Base-by-base conservation (phyloP, 805 yeast species). In the Spathaspora passalidarum region DNA sequence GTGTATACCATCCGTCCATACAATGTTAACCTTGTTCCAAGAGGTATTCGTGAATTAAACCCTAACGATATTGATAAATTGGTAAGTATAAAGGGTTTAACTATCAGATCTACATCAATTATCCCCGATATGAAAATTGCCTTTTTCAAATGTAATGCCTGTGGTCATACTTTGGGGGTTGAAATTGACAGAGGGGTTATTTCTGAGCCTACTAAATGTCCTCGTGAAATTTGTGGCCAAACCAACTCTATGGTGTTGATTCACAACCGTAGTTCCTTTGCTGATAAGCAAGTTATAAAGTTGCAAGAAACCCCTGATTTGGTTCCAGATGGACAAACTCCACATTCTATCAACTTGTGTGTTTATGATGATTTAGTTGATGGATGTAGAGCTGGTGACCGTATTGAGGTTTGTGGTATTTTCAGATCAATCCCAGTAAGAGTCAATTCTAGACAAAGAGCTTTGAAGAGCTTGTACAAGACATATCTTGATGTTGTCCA, bases 41-140 rank as follows among this genome's bases (percentile, higher is more conserved):
- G 73, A 49, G 97, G 96, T 42, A 87, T 91, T 88, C 81, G 98
- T 54, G 97, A 91, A 51, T 70, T 91, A 53, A 91, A 92, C 57
- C 98, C 98, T 4, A 83, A 82, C 50, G 98, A 91, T 65, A 92
- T 94, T 51, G 99, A 94, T 67, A 91, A 92, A 61, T 75, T 94
- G 48, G 96, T 94, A 8, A 79, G 88, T 42, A 82, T 94, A 46
- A 94, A 92, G 67, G 99, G 99, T 17, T 75, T 94, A 38, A 95
- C 90, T 0, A 72, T 94, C 43, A 78, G 99, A 56, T 76, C 96
- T 5, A 88, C 97, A 6, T 81, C 97, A 10, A 82, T 94, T 32
- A 88, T 94, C 42, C 99, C 99, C 10, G 99, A 94, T 63, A 94
- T 94, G 99, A 91, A 90, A 62, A 89, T 86, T 40, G 97, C 98